phyloP scores from a whole-genome alignment of 352 stramenopile genomes.

The Phytopythium ostracodes region DNA sequence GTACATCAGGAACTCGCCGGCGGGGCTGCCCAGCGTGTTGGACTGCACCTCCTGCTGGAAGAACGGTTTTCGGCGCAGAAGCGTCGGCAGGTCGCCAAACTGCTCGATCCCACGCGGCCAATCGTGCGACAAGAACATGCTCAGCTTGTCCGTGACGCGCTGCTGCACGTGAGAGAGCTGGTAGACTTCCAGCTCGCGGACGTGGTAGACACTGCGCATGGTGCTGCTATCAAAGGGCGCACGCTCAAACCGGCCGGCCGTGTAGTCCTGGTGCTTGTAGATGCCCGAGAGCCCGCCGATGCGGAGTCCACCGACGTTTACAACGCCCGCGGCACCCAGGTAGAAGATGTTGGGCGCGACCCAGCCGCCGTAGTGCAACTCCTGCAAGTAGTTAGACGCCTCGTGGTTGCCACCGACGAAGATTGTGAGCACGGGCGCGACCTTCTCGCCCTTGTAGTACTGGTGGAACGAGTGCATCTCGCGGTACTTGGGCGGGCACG shows the following conservation, averaged over 20 bases:
- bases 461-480: slow-evolving; percentile 90
- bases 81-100: slow-evolving; percentile 85
- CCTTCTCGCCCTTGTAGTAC: slow-evolving; percentile 94
- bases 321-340: slow-evolving; percentile 91
- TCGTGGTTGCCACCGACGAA: slow-evolving; percentile 99
- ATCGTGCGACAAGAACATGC: slow-evolving; percentile 97
- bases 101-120: slow-evolving; percentile 97
- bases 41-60: slow-evolving; percentile 93
- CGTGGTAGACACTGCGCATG: slow-evolving; percentile 93
- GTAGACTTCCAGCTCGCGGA: slow-evolving; percentile 92
- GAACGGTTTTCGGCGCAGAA: slow-evolving; percentile 94
- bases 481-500: slow-evolving; percentile 96
- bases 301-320: slow-evolving; percentile 90
- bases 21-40: slow-evolving; percentile 93
- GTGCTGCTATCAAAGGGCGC: slow-evolving; percentile 65
- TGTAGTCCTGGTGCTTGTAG: slow-evolving; percentile 94
- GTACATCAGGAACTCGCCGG: slow-evolving; percentile 91
- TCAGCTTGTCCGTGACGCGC: slow-evolving; percentile 49
- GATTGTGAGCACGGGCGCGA: slow-evolving; percentile 93
- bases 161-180: slow-evolving; percentile 87
- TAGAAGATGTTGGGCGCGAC: slow-evolving; percentile 99
- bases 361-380: slow-evolving; percentile 98
- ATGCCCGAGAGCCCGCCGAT: slow-evolving; percentile 98
- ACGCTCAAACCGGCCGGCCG: slow-evolving; percentile 86
- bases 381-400: slow-evolving; percentile 95